These are phyloP conservation scores for Fusarium proliferatum DNA, from an alignment of 2,329 filamentous ascomycete species.

Conservation along the genomic window DNA sequence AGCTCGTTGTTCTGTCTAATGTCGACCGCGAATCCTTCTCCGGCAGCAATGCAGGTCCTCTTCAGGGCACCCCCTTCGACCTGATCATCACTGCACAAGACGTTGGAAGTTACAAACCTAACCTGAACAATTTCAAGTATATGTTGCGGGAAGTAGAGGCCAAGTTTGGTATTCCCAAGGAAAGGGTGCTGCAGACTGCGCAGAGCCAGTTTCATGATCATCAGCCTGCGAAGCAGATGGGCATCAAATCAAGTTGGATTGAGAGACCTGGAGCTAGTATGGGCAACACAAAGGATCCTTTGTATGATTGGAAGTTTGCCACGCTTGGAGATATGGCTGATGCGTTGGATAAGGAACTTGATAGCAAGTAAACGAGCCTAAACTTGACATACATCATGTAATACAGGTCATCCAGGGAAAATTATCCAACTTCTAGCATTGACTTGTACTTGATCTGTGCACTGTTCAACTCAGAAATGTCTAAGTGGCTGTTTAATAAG, in stretches of 20 bases:
- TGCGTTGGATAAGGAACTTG: slow-evolving; percentile 41
- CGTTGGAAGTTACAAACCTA: slow-evolving; percentile 78
- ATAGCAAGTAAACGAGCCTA: neutral
- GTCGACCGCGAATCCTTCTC: slow-evolving; percentile 65
- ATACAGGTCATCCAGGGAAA: neutral
- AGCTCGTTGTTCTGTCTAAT: slow-evolving; percentile 69
- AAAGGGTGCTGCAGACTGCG: slow-evolving; percentile 71
- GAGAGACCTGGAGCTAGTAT: slow-evolving; percentile 55
- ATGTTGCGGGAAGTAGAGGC: slow-evolving; percentile 65
- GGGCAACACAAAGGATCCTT: slow-evolving; percentile 56
- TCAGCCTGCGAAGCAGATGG: slow-evolving; percentile 68
- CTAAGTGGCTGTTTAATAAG: neutral
- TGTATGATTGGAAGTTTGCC: slow-evolving; percentile 67
- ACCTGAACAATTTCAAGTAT: slow-evolving; percentile 72
- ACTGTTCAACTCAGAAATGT: neutral
- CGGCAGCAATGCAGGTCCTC: slow-evolving; percentile 55
- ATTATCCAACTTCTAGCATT: too few species aligned
- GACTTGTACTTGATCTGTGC: neutral
- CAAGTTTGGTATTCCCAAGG: slow-evolving; percentile 66
- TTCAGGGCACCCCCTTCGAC: slow-evolving; percentile 66
- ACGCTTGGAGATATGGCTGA: slow-evolving; percentile 71
- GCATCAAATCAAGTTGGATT: slow-evolving; percentile 72
- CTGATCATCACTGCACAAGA: slow-evolving; percentile 75
- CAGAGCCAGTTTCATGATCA: slow-evolving; percentile 79
- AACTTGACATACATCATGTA: neutral